Evolutionary conservation across 2,329 filamentous ascomycete species (phyloP).

Genomic region (Lecanosticta acicola): DNA sequence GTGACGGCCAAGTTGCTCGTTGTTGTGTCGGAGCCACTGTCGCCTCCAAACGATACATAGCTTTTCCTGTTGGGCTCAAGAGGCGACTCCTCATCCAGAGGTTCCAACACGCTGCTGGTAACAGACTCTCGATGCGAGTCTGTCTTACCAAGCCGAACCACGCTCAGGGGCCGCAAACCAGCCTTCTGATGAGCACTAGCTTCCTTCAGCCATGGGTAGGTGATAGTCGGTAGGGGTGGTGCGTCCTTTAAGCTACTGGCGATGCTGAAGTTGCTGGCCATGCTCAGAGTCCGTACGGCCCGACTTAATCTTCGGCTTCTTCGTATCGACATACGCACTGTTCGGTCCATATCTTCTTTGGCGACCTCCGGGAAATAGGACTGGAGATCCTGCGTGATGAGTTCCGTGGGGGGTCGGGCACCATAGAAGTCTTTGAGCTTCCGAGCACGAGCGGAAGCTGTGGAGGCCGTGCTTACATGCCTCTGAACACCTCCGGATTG

Average conservation of each 20-base stretch:
- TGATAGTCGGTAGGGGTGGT: constrained; percentile 90
- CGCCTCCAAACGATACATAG: constrained; percentile 78
- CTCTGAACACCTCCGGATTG: constrained; percentile 22
- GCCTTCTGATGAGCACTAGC: constrained; percentile 44
- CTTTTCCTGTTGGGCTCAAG: constrained; percentile 87
- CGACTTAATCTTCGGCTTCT: constrained; percentile 86
- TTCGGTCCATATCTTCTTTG: constrained; percentile 90
- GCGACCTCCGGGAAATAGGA: constrained; percentile 97
- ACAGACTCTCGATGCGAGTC: constrained; percentile 76
- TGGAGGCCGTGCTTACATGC: constrained; percentile 30
- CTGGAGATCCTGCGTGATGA: constrained; percentile 92
- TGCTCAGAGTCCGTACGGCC: constrained; percentile 86
- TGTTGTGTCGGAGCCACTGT: constrained; percentile 60
- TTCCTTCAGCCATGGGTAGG: constrained; percentile 79
- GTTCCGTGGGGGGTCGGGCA: constrained; percentile 85
- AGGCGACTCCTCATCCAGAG: constrained; percentile 83
- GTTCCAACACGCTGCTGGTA: constrained; percentile 80
- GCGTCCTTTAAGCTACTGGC: constrained; percentile 89
- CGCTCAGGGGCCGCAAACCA: constrained; percentile 54
- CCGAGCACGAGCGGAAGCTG: constrained; percentile 40
- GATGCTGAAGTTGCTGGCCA: constrained; percentile 87
- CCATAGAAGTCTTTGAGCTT: constrained; percentile 80
- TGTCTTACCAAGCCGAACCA: constrained; percentile 53
- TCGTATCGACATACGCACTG: constrained; percentile 84
- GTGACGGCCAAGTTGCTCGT: constrained; percentile 68